These are phyloP conservation scores for Dactylellina drechsleri DNA, from an alignment of 2,329 filamentous ascomycete species.

Conservation along the genomic window DNA sequence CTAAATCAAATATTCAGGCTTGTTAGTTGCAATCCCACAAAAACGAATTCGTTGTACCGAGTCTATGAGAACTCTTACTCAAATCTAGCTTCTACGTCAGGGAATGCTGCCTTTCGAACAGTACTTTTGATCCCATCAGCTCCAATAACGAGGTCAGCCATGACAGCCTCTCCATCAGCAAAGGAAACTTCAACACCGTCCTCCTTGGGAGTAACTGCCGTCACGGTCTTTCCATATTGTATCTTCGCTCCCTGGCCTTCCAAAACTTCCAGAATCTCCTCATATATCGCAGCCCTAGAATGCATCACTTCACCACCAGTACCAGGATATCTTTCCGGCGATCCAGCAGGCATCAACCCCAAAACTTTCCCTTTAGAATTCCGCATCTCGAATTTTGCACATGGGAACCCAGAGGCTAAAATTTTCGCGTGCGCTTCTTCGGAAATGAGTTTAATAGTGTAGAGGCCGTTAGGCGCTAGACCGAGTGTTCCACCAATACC, in stretches of 20 bases:
- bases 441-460: constrained; percentile 47
- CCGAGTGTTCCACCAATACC: constrained; percentile 45
- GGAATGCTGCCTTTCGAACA: constrained; percentile 38
- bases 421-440: constrained; percentile 37
- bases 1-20: background rate
- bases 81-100: constrained; percentile 39
- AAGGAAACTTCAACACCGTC: constrained; percentile 31
- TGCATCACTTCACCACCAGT: constrained; percentile 52
- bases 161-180: constrained; percentile 34
- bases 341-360: constrained; percentile 42
- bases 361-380: constrained; percentile 46
- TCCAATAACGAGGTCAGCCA: constrained; percentile 47
- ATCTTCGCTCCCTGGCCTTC: constrained; percentile 40
- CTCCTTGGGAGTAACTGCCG: constrained; percentile 26
- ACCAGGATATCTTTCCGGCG: constrained; percentile 47
- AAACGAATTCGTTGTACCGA: no score
- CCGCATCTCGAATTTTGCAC: constrained; percentile 44
- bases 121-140: constrained; percentile 52
- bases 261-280: constrained; percentile 42
- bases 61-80: no score
- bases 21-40: background rate
- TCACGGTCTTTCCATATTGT: constrained; percentile 45
- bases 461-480: constrained; percentile 46
- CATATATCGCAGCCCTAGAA: constrained; percentile 43
- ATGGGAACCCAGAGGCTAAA: constrained; percentile 37